Evolutionary conservation across 75 land plant genomes (phyloP), one percentile per base, ranked within the genome.

Genomic region (Picea sitchensis): DNA sequence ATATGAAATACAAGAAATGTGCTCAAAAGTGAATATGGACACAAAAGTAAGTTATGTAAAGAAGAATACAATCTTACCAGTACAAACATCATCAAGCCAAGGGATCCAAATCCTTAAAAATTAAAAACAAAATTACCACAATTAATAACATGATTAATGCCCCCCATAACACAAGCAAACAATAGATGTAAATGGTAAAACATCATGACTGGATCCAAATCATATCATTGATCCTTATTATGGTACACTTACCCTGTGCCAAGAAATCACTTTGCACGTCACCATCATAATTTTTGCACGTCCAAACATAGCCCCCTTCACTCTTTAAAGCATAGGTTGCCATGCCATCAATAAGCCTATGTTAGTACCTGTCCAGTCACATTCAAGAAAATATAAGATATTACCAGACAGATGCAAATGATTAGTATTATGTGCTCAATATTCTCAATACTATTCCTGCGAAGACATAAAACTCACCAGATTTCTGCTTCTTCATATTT

Each of bases 331-430:
- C 95, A 88, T 94, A 96, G 5, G 99, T 97, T 65, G 94, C 99
- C 99, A 96, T 96, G 82, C 94, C 99, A 88, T 96, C 97, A 79
- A 96, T 96, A n/a, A 96, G 91, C 34, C 99, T 87, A 78, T 96
- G 99, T 75, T 96, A 97, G 81, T 96, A 94, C 99, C 99, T 96
- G 73, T 62, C 32, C 34, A 47, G 51, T 76, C 18, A 81, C 21
- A 71, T 18, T 62, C 30, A 54, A 75, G 56, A 7, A 47, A 21
- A 47, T 47, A 30, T 76, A 38, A 58, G 20, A 57, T 8, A 26
- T 58, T 2, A 14, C 41, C 72, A 17, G 8, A 38, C 14, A 76
- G 57, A 30, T n/a, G 23, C 63, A 77, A 57, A 13, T 63, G 8
- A 31, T 59, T 2, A 80, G 18, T 21, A 80, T 9, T 20, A 44